A percentile compares a stretch with the other conserved stretches of the same genome.
These are phyloP conservation scores for Coemansia interrupta DNA, from an alignment of 192 early-diverging fungal genomes.

Conservation along the genomic window DNA sequence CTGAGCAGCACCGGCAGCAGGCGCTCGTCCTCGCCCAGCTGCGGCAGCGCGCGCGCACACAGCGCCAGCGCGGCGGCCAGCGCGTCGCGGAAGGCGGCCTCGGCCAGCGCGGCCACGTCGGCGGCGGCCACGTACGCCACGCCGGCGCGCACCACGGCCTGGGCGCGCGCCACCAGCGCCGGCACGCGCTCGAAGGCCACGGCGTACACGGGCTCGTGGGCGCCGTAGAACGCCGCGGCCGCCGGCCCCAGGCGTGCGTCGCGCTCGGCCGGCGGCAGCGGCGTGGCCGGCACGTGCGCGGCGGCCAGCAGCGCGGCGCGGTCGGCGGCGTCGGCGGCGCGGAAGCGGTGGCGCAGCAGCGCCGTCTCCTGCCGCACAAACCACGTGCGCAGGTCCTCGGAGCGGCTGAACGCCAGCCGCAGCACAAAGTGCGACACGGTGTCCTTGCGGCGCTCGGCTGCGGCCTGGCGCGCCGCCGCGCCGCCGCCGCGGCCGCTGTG, in stretches of 20 bases:
- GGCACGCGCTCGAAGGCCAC: constrained; percentile 70
- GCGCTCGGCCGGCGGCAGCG: constrained; percentile 17
- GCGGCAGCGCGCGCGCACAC: constrained; percentile 74
- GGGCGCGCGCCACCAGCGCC: constrained; percentile 58
- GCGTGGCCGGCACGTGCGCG: constrained; percentile 24
- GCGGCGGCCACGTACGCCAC: constrained; percentile 69
- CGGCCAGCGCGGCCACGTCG: constrained; percentile 69
- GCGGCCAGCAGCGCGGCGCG: constrained; percentile 37
- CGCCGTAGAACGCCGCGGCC: constrained; percentile 23
- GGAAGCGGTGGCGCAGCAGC: constrained; percentile 65
- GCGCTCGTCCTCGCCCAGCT: constrained; percentile 89
- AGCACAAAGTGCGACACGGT: constrained; percentile 79
- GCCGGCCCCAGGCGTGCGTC: constrained; percentile 16
- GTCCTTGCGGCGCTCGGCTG: constrained; percentile 72
- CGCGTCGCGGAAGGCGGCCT: constrained; percentile 69
- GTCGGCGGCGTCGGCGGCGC: constrained; percentile 43
- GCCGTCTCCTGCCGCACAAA: constrained; percentile 68
- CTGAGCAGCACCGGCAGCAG: constrained; percentile 83
- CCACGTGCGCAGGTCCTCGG: constrained; percentile 71
- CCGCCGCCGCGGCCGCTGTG: constrained; percentile 53
- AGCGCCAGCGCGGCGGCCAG: constrained; percentile 55
- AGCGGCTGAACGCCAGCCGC: constrained; percentile 64
- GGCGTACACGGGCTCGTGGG: constrained; percentile 48
- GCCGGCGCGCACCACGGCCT: constrained; percentile 62
- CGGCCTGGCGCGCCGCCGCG: constrained; percentile 34